A percentile compares a stretch with the other conserved stretches of the same genome.
phyloP scores from a whole-genome alignment of 2,329 filamentous ascomycete species.

The Pseudocercospora vitis region DNA sequence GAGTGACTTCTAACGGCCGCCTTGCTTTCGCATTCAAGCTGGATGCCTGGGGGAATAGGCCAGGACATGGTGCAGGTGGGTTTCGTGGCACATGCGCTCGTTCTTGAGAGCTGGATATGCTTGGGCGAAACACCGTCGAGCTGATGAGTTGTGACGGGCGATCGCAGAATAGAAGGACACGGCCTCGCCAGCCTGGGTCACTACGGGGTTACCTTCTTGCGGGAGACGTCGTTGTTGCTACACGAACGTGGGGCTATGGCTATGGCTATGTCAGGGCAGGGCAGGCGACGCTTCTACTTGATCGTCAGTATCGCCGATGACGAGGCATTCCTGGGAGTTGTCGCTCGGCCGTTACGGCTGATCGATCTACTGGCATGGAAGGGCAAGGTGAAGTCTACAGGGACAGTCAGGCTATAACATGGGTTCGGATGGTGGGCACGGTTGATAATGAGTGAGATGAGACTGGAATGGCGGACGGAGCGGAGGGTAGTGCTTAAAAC shows the following conservation, averaged over 20 bases:
- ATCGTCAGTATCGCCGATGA: too few relatives aligned
- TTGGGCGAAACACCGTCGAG: constrained; percentile 25
- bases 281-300: too few relatives aligned
- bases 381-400: neutral
- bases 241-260: too few relatives aligned
- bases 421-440: too few relatives aligned
- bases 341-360: constrained; percentile 11
- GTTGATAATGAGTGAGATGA: neutral
- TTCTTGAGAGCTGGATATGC: constrained; percentile 21
- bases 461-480: neutral
- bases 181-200: too few relatives aligned
- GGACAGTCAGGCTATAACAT: too few relatives aligned
- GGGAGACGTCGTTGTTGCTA: too few relatives aligned
- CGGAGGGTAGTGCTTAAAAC: too few relatives aligned
- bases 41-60: constrained; percentile 18
- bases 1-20: constrained; percentile 19
- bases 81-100: constrained; percentile 15
- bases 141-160: too few relatives aligned
- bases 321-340: constrained; percentile 15
- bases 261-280: too few relatives aligned
- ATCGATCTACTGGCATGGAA: neutral
- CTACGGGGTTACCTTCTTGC: too few relatives aligned
- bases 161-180: too few relatives aligned
- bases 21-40: constrained; percentile 18
- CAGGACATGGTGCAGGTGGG: constrained; percentile 23